A percentile compares a stretch with the other conserved stretches of the same genome.
These are phyloP conservation scores for Stagonosporopsis vannaccii DNA, from an alignment of 2,329 filamentous ascomycete genomes.

Conservation along the genomic window DNA sequence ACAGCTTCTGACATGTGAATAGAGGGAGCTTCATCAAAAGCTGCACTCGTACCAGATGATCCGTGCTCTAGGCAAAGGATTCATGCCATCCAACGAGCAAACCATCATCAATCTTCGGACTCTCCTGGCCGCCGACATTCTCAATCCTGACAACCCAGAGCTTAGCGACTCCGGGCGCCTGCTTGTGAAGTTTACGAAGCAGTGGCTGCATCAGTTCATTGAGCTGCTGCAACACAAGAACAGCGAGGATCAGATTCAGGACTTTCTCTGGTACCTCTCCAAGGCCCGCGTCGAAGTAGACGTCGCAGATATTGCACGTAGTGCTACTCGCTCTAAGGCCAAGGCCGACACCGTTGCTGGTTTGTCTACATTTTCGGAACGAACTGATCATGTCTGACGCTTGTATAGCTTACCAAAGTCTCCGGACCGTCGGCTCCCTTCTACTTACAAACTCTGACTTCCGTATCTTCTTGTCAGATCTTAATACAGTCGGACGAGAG, in stretches of 20 bases:
- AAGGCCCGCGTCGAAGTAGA: conserved; percentile 77
- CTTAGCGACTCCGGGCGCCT: conserved; percentile 80
- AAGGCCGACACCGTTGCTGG: conserved; percentile 76
- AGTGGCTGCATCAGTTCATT: conserved; percentile 81
- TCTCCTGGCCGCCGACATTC: conserved; percentile 76
- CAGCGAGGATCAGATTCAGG: conserved; percentile 82
- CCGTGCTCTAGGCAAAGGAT: conserved; percentile 80
- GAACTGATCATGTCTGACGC: conserved; percentile 26
- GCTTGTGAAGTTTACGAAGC: conserved; percentile 73
- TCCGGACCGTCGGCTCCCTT: conserved; percentile 83
- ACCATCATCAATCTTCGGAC: conserved; percentile 79
- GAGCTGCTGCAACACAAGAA: conserved; percentile 87
- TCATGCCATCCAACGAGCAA: conserved; percentile 92
- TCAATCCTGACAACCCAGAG: conserved; percentile 77
- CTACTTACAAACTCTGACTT: conserved; percentile 91
- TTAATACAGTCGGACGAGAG: conserved; percentile 79
- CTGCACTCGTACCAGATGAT: conserved; percentile 93
- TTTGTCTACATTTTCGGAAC: conserved; percentile 46
- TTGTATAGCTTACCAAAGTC: conserved; percentile 73
- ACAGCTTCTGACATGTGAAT: conserved; percentile 42
- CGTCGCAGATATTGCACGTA: conserved; percentile 66
- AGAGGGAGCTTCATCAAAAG: conserved; percentile 83
- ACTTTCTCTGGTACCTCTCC: conserved; percentile 85
- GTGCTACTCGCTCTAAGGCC: conserved; percentile 68
- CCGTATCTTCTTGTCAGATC: conserved; percentile 81